These are phyloP conservation scores for Polyporus arcularius DNA, from an alignment of 768 basidiomycete species.

Conservation along the genomic window DNA sequence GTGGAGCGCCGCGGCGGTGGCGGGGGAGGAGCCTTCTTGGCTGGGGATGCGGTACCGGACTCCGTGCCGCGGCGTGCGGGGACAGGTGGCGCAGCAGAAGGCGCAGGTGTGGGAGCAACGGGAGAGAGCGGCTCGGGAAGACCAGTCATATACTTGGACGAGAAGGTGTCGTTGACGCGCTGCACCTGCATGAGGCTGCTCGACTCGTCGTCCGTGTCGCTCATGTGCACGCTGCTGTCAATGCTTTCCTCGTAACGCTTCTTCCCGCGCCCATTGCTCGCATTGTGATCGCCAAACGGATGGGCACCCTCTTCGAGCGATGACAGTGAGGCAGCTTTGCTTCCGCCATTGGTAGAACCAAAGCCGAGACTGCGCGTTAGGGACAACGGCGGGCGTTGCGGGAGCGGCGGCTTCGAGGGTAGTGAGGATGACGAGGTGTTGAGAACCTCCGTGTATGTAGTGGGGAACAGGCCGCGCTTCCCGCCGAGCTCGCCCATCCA, in stretches of 20 bases:
- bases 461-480: conserved; percentile 79
- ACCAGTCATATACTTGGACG: conserved; percentile 7
- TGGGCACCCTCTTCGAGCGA: conserved; percentile 41
- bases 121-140: conserved; percentile 4
- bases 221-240: conserved; percentile 13
- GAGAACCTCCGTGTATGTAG: conserved; percentile 64
- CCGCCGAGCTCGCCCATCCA: conserved; percentile 83
- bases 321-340: conserved; percentile 7
- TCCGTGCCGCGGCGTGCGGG: conserved; percentile 14
- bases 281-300: conserved; percentile 45
- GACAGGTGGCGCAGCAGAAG: background rate
- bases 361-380: conserved; percentile 10
- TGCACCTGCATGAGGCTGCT: conserved; percentile 22
- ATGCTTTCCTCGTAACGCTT: conserved; percentile 41
- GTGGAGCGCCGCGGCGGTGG: conserved; percentile 32
- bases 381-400: conserved; percentile 24
- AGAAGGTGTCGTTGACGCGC: conserved; percentile 18
- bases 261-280: conserved; percentile 39
- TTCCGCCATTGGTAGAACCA: conserved; percentile 4
- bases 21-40: conserved; percentile 31
- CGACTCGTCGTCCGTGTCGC: conserved; percentile 44
- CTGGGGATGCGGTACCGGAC: conserved; percentile 6
- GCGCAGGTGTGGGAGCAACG: background rate
- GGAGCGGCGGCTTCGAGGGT: conserved; percentile 25
- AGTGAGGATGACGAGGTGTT: conserved; percentile 30